phyloP scores from a whole-genome alignment of 257 asterid species.

The Hygrophila difformis region DNA sequence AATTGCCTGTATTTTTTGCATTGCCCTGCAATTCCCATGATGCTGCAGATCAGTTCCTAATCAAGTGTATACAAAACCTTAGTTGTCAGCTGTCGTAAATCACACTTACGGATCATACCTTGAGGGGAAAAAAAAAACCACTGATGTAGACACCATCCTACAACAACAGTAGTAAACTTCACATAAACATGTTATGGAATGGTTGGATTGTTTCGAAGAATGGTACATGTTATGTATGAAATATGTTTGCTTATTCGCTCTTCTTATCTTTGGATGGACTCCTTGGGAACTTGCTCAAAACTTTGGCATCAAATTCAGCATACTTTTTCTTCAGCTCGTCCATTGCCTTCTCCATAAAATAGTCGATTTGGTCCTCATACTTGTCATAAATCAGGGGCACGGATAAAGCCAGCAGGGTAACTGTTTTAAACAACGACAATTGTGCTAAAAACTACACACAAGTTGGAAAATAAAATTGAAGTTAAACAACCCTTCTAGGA shows the following conservation, averaged over 20 bases:
- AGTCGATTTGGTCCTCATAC: conserved; percentile 64
- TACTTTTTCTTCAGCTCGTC: conserved; percentile 70
- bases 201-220: too few relatives aligned
- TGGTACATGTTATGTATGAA: too few relatives aligned
- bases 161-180: too few relatives aligned
- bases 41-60: too few relatives aligned
- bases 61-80: too few relatives aligned
- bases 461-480: neutral
- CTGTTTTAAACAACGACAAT: conserved; percentile 20
- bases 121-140: too few relatives aligned
- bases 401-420: conserved; percentile 43
- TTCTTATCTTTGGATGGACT: conserved; percentile 54
- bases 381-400: conserved; percentile 72
- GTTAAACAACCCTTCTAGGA: neutral
- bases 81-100: too few relatives aligned
- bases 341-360: conserved; percentile 53
- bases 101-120: too few relatives aligned
- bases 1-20: too few relatives aligned
- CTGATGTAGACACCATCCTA: too few relatives aligned
- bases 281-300: conserved; percentile 73
- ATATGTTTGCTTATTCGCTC: conserved; percentile 30
- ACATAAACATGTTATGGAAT: too few relatives aligned
- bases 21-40: too few relatives aligned
- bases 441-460: neutral
- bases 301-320: conserved; percentile 59